Percentiles rank a stretch among this genome's conserved stretches.
Conservation (phyloP, 1,284 basidiomycete genomes). For the Exobasidium cylindrosporum region DNA sequence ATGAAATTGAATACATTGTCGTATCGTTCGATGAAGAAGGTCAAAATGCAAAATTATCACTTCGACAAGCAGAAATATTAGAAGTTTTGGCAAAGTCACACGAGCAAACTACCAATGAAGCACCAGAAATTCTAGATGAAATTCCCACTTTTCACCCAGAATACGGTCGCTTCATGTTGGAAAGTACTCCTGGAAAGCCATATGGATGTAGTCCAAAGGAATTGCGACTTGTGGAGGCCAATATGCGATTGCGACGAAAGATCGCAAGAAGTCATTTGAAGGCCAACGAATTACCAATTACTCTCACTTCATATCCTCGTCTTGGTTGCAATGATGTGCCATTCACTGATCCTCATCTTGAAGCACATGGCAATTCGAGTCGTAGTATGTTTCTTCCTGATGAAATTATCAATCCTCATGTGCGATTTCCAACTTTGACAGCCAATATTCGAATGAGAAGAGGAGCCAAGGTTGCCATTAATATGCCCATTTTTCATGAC, state of each 20-base stretch:
- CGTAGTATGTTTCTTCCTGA: constrained; percentile 92
- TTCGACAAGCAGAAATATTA: constrained; percentile 91
- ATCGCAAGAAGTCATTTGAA: constrained; percentile 81
- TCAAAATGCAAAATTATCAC: constrained; percentile 80
- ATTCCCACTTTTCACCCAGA: constrained; percentile 96
- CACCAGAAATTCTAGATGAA: constrained; percentile 62
- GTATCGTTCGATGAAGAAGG: constrained; percentile 75
- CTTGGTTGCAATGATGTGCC: constrained; percentile 73
- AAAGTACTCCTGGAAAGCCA: constrained; percentile 91
- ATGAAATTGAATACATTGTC: constrained; percentile 99
- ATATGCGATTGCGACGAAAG: constrained; percentile 83
- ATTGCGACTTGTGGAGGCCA: constrained; percentile 81
- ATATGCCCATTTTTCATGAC: constrained; percentile 90
- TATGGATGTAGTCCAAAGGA: constrained; percentile 83
- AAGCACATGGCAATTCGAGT: constrained; percentile 74
- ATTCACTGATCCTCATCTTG: constrained; percentile 86
- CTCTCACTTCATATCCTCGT: constrained; percentile 91
- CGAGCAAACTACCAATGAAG: constrained; percentile 63
- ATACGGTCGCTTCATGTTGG: constrained; percentile 97
- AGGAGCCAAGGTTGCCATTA: constrained; percentile 91
- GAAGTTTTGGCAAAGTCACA: constrained; percentile 63
- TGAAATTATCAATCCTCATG: constrained; percentile 94
- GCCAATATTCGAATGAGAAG: constrained; percentile 88
- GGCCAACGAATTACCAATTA: constrained; percentile 82
- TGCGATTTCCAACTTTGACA: constrained; percentile 94